Conservation (phyloP, 2,329 filamentous ascomycete genomes). For the Trichocomaceae sp. region DNA sequence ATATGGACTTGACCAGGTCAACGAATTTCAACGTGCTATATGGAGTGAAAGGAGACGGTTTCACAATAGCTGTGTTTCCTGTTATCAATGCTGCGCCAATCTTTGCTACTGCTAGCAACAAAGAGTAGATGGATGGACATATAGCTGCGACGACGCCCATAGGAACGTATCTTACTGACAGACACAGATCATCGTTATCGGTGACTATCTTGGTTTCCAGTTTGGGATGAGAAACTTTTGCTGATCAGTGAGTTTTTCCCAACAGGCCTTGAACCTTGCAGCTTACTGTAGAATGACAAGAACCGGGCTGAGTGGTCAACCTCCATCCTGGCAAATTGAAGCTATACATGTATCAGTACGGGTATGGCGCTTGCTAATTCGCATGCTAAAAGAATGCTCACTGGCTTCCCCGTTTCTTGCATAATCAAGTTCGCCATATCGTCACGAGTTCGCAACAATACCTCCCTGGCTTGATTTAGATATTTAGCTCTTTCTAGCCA, state of each 20-base stretch:
- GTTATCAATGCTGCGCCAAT: constrained; percentile 46
- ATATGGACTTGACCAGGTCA: constrained; percentile 44
- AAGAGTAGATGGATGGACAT: constrained; percentile 48
- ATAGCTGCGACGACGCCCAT: constrained; percentile 43
- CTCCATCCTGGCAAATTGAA: constrained; percentile 14
- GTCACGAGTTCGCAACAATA: constrained; percentile 35
- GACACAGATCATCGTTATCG: constrained; percentile 37
- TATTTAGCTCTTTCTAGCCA: constrained; percentile 39
- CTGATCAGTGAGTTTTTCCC: not conserved
- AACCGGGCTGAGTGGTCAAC: constrained; percentile 15
- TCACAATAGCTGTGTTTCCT: constrained; percentile 50
- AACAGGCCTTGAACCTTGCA: not conserved
- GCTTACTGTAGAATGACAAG: constrained; percentile 13
- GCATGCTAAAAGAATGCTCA: constrained; percentile 16
- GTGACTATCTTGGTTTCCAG: constrained; percentile 41
- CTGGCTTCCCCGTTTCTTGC: constrained; percentile 50
- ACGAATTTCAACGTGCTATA: constrained; percentile 48
- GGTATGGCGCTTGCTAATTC: not conserved
- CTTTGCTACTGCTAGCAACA: constrained; percentile 42
- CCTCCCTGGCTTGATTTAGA: constrained; percentile 37
- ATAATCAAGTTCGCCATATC: constrained; percentile 43
- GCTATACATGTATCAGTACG: constrained; percentile 2
- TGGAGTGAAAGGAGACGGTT: constrained; percentile 52
- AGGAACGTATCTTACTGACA: constrained; percentile 42
- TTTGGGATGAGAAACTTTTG: constrained; percentile 17